Conservation (phyloP, 176 grass and related monocot genomes). For the Alloteropsis semialata region DNA sequence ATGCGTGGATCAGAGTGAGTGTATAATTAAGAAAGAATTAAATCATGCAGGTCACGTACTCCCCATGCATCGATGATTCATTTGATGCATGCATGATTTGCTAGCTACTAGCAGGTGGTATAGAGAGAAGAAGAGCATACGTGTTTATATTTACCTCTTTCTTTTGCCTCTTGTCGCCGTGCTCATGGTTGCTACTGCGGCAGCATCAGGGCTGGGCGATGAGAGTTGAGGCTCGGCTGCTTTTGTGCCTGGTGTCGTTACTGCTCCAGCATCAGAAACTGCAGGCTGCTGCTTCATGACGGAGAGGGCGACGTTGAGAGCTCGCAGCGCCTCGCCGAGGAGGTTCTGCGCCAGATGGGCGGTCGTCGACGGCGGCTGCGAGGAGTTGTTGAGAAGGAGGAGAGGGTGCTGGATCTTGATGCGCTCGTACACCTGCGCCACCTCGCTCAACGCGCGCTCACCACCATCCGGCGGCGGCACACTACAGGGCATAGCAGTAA, state of each 20-base stretch:
- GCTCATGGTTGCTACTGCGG: background rate
- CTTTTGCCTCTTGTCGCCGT: background rate
- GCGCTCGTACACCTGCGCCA: slow-evolving; percentile 25
- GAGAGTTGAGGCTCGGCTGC: background rate
- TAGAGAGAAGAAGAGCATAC: too few species aligned
- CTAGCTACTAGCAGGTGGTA: too few species aligned
- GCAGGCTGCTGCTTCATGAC: slow-evolving; percentile 6
- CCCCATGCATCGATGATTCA: too few species aligned
- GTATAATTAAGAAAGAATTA: too few species aligned
- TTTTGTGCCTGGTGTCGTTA: background rate
- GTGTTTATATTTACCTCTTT: background rate
- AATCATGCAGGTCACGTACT: too few species aligned
- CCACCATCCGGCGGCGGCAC: too few species aligned
- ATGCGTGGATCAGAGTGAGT: too few species aligned
- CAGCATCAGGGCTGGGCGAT: background rate
- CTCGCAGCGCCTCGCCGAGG: slow-evolving; percentile 18
- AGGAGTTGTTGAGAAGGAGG: background rate
- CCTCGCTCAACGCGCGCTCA: background rate
- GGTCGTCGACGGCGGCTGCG: background rate
- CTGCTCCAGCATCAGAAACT: too few species aligned
- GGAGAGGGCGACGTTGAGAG: slow-evolving; percentile 33
- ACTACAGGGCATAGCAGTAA: too few species aligned
- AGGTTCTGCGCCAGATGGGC: background rate
- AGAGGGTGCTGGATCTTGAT: slow-evolving; percentile 25
- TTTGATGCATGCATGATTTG: too few species aligned